Base-by-base conservation (phyloP, 495 filamentous ascomycete genomes). In the Hypoxylon crocopeplum region DNA sequence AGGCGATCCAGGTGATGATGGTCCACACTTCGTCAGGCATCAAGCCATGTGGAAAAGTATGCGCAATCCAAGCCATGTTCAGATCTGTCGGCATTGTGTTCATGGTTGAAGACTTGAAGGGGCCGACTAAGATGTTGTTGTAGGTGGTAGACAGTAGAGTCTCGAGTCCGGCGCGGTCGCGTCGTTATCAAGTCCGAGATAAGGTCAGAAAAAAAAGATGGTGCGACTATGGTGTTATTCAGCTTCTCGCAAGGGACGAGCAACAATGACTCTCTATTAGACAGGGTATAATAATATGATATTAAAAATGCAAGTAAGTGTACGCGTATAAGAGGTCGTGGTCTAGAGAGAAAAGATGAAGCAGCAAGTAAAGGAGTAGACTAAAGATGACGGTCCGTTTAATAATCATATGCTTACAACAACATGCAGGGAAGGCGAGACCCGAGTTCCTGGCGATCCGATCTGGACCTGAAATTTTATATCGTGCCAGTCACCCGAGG, bases 1-100 rank as follows among this genome's bases (percentile, higher is more conserved):
- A 70, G 17, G 68, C 56, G 32, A 70, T 56, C 68, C 68, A 70
- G 19, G 46, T 39, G 21, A 70, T 67, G 15, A 58, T 36, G 52
- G n/a, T 66, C 64, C 68, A 70, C 16, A 68, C 20, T 6, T 29
- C 40, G 8, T 62, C 51, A n/a, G 56, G 56, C 13, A 69, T 13
- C 17, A 48, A 48, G 8, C 27, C 44, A 16, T 24, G 24, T 30
- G 48, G 47, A 32, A 68, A 33, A 5, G 42, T 39, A 16, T 65
- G 65, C 17, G 48, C 37, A 12, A 62, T 41, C 61, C 65, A 58
- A 29, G 61, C 15, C 57, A 55, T 60, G 34, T 37, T 52, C 24
- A 59, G n/a, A 40, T 65, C 62, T 20, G 21, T 36, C 10, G 49
- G 32, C 40, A 60, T 27, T 25, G 56, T 65, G 39, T 42, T 54